phyloP scores from a whole-genome alignment of 2,329 filamentous ascomycete species.

The Lecanosticta acicola region DNA sequence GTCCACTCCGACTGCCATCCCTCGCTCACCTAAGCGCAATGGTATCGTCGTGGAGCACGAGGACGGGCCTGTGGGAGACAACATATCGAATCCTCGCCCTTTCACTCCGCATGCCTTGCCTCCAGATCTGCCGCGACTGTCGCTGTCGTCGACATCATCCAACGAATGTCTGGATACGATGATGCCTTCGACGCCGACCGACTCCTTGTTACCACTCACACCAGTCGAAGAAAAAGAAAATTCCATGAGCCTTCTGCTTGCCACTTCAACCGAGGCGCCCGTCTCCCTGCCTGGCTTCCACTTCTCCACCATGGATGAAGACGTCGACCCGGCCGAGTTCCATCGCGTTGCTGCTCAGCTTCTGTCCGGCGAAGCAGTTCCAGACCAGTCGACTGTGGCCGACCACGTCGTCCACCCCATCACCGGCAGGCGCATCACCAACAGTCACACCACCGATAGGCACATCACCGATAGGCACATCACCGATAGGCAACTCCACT shows the following conservation, averaged over 20 bases:
- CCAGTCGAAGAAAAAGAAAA: neutral
- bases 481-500: constrained; percentile 15
- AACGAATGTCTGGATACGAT: constrained; percentile 7
- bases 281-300: constrained; percentile 19
- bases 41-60: constrained; percentile 14
- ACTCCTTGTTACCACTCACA: neutral
- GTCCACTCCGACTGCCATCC: neutral
- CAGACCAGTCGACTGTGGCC: constrained; percentile 8
- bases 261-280: constrained; percentile 2
- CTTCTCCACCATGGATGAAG: constrained; percentile 19
- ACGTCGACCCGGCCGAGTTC: constrained; percentile 19
- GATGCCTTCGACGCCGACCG: constrained; percentile 7
- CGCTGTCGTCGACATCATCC: constrained; percentile 13
- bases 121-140: constrained; percentile 9
- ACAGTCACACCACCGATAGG: constrained; percentile 2
- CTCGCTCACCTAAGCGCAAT: constrained; percentile 12
- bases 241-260: neutral
- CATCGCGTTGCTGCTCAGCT: constrained; percentile 21
- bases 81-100: neutral
- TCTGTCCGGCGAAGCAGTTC: constrained; percentile 10
- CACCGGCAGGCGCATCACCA: too few species aligned
- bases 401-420: constrained; percentile 8
- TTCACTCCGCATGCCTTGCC: neutral
- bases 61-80: constrained; percentile 8
- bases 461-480: constrained; percentile 4